A percentile compares a stretch with the other conserved stretches of the same genome.
Conservation (phyloP, 257 asterid genomes). For the Solanum chaucha region DNA sequence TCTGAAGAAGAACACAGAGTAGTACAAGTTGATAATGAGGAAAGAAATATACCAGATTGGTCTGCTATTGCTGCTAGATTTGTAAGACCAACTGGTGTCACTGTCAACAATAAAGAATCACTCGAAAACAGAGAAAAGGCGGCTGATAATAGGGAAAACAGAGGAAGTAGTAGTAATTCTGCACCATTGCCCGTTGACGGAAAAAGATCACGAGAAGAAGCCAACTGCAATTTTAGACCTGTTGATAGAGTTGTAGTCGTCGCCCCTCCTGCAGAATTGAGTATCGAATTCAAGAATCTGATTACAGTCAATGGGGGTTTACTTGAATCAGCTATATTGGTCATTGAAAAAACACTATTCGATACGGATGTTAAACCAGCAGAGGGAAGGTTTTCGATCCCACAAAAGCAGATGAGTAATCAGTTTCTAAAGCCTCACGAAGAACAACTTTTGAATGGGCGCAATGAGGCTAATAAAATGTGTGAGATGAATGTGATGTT, state of each 20-base stretch:
- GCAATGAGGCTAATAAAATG: neutral
- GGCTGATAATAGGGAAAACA: neutral
- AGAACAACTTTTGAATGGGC: neutral
- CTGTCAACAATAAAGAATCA: neutral
- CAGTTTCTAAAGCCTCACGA: neutral
- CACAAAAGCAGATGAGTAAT: neutral
- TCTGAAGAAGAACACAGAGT: neutral
- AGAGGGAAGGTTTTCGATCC: neutral
- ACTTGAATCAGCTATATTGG: neutral
- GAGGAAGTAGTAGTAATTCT: neutral
- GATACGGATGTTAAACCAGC: neutral
- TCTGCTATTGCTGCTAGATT: neutral
- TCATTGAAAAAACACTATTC: neutral
- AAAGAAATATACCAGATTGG: neutral
- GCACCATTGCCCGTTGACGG: neutral
- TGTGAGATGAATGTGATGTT: neutral
- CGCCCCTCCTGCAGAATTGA: neutral
- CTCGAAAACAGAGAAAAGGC: neutral
- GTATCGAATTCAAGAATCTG: neutral
- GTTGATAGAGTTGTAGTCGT: neutral
- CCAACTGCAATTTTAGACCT: neutral
- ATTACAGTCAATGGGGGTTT: neutral
- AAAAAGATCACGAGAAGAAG: neutral
- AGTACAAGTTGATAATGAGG: neutral
- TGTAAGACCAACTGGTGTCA: neutral